Base-by-base conservation (phyloP, 2,329 filamentous ascomycete genomes). In the Venturia asperata region DNA sequence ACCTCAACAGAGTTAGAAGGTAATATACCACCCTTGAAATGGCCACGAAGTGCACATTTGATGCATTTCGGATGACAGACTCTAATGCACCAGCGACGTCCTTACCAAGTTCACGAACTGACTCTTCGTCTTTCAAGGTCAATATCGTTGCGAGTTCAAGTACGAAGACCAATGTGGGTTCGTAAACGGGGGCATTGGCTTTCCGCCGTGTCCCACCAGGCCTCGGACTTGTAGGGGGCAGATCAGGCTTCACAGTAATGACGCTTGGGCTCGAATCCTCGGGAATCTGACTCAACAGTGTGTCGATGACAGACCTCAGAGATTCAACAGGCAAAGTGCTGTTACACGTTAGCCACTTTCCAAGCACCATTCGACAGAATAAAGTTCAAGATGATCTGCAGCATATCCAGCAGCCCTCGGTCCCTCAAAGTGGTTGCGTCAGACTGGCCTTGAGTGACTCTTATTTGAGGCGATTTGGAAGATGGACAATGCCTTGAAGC, bases 221-320 rank as follows among this genome's bases (percentile, higher is more conserved):
- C 68, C 84, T 77, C 27, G 79, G 71, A 2, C 87, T 82, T 41
- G 84, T 81, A 9, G 84, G 78, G 41, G 88, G 82, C 42, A 90
- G 84, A 66, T 97, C 93, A n/a, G 91, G 82, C 77, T 96, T 97
- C 60, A 97, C 90, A 21, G 87, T 88, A 69, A 97, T 96, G 66
- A 97, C 89, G 52, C 88, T 86, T 2, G 89, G 86, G 2, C 88
- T 85, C 62, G 85, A 87, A 68, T 94, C 89, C 71, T 97, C 92
- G 0, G 93, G 93, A n/a, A 99, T 81, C 70, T 95, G 87, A 21
- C 87, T 84, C 15, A 97, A 80, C 17, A 99, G 80, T 13, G 90
- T 84, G 69, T 88, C 82, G 7, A 96, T 84, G 37, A 96, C 74
- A 19, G 81, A 79, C 64, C 82, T 80, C 41, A 90, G 76, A 7